Evolutionary conservation across 2,329 filamentous ascomycete genomes (phyloP), one percentile per base, ranked within the genome.

Genomic region (Diaporthe longicolla): DNA sequence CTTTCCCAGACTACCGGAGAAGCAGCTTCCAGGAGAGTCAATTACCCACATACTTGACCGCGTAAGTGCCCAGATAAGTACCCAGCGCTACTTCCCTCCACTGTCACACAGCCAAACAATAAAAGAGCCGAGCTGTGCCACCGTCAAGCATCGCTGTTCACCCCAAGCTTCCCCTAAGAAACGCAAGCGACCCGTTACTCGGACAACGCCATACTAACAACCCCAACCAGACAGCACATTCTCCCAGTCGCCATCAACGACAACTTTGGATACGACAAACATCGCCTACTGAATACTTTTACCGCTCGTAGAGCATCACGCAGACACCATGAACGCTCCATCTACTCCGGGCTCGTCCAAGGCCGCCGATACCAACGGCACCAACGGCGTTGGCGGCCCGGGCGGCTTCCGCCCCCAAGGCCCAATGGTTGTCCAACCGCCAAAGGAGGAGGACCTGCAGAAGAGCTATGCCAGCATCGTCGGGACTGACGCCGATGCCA

Each of bases 381-480:
- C 74, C 32, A 79, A 79, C 37, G 78, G 79, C 52, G 19, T 35
- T 19, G 63, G 54, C 35, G 54, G 74, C 26, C 70, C 74, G 61
- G 9, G n/a, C 24, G 88, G 88, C 75, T 89, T 91, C 81, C 85
- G 86, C 61, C 78, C 86, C 17, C 84, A 88, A 81, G 84, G 84
- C 54, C 84, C 91, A 79, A 93, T 95, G 84, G 83, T 86, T 4
- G 95, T 98, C 63, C 90, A 95, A 81, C 95, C 94, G 29, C 94
- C 96, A 21, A 90, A 91, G 75, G 89, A 92, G 79, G 94, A 95
- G 78, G 96, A 98, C 80, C 88, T 98, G 15, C 95, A 98, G 85
- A 92, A 92, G 73, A 94, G 90, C 81, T 97, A 97, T 82, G 95
- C 94, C 9, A 87, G 84, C 70, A 83, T 90, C 70, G 86, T 91